Evolutionary conservation across 331 rosid species (phyloP).

Genomic region (Telfairia occidentalis): DNA sequence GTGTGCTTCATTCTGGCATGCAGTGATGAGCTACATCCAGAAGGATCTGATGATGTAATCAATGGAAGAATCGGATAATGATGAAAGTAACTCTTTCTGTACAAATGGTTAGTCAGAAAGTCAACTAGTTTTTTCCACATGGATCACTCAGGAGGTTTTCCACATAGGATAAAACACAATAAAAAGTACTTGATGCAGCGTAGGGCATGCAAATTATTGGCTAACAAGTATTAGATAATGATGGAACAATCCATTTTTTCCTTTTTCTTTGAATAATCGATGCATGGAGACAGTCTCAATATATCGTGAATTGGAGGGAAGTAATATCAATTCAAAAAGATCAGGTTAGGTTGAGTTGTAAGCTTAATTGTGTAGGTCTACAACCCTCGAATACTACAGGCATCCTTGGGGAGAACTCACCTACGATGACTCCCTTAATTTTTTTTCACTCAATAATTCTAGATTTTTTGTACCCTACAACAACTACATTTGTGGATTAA

Average conservation of each 20-base stretch:
- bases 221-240: not conserved
- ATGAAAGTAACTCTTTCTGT: not conserved
- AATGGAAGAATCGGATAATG: conserved; percentile 6
- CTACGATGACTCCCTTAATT: too few relatives aligned
- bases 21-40: conserved; percentile 1
- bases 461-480: too few relatives aligned
- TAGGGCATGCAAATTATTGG: not conserved
- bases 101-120: not conserved
- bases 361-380: too few relatives aligned
- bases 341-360: too few relatives aligned
- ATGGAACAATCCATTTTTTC: not conserved
- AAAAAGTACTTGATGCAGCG: not conserved
- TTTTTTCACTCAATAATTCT: too few relatives aligned
- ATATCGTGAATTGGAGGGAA: not conserved
- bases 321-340: not conserved
- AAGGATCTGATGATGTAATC: not conserved
- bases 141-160: not conserved
- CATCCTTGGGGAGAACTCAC: too few relatives aligned
- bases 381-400: too few relatives aligned
- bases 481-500: too few relatives aligned
- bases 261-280: not conserved
- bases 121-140: not conserved
- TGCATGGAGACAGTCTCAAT: not conserved
- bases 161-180: not conserved
- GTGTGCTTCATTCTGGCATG: conserved; percentile 1